Percentiles rank a stretch among this genome's conserved stretches.
Evolutionary conservation across 2,329 filamentous ascomycete genomes (phyloP).

Genomic region (Aspergillus terreus): DNA sequence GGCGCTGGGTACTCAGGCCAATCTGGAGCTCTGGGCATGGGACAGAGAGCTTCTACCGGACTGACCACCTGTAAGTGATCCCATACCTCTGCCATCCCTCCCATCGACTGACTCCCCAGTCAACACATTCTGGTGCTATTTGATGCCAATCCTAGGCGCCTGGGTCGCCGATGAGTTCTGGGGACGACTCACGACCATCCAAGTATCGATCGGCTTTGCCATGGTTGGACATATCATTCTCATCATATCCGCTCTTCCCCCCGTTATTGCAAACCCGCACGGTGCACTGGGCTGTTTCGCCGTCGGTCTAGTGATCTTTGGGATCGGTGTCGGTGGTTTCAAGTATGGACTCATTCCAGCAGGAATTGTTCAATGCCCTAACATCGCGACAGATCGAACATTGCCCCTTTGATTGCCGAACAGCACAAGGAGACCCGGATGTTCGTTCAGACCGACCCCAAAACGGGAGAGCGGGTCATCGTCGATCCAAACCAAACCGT

Average conservation of each 20-base stretch:
- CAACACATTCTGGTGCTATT: slow-evolving; percentile 62
- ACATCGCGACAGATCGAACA: slow-evolving; percentile 52
- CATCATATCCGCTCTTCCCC: slow-evolving; percentile 62
- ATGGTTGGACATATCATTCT: slow-evolving; percentile 66
- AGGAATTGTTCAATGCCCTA: not conserved
- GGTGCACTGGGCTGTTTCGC: slow-evolving; percentile 61
- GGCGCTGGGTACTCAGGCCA: slow-evolving; percentile 39
- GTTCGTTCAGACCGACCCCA: slow-evolving; percentile 50
- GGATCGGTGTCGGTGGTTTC: slow-evolving; percentile 73
- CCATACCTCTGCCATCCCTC: not conserved
- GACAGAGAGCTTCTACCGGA: slow-evolving; percentile 55
- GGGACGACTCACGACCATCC: slow-evolving; percentile 68
- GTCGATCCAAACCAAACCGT: slow-evolving; percentile 67
- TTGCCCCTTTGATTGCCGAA: slow-evolving; percentile 67
- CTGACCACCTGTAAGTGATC: slow-evolving; percentile 41
- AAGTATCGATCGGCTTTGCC: slow-evolving; percentile 61
- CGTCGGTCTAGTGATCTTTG: slow-evolving; percentile 63
- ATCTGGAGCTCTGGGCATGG: slow-evolving; percentile 57
- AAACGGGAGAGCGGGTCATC: slow-evolving; percentile 63
- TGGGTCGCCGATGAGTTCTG: slow-evolving; percentile 66
- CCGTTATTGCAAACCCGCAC: slow-evolving; percentile 56
- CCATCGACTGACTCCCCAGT: slow-evolving; percentile 23
- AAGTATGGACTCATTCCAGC: slow-evolving; percentile 43
- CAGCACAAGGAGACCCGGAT: slow-evolving; percentile 61
- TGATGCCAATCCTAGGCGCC: slow-evolving; percentile 59